phyloP scores from a whole-genome alignment of 1,139 yeast species.

The Debaryomycetaceae sp. region DNA sequence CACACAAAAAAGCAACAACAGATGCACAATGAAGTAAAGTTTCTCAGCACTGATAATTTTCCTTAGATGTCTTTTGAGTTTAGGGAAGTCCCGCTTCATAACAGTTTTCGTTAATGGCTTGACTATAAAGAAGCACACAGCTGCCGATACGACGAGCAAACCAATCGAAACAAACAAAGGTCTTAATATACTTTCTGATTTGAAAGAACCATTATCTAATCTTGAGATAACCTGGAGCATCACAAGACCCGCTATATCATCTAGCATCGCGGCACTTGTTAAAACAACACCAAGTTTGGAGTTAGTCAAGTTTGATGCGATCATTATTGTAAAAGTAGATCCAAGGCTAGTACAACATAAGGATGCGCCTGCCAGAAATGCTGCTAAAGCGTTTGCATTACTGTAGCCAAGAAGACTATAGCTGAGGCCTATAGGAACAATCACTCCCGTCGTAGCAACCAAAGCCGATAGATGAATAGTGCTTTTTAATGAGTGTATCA shows the following conservation, averaged over 20 bases:
- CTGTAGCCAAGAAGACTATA: slow-evolving; percentile 4
- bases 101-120: slow-evolving; percentile 2
- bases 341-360: slow-evolving; percentile 8
- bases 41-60: background rate
- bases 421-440: slow-evolving; percentile 6
- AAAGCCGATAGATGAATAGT: slow-evolving; percentile 3
- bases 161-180: slow-evolving; percentile 6
- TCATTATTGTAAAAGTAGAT: slow-evolving; percentile 6
- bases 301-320: slow-evolving; percentile 2
- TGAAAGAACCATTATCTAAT: slow-evolving; percentile 5
- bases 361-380: slow-evolving; percentile 8
- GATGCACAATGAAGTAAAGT: slow-evolving; percentile 2
- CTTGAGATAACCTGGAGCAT: slow-evolving; percentile 6
- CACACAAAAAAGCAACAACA: slow-evolving; percentile 3
- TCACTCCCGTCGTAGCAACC: slow-evolving; percentile 5
- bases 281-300: slow-evolving; percentile 5
- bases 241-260: slow-evolving; percentile 6
- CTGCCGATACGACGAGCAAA: slow-evolving; percentile 1
- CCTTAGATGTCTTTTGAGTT: background rate
- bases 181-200: slow-evolving; percentile 6
- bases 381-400: slow-evolving; percentile 5
- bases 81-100: background rate
- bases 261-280: slow-evolving; percentile 7
- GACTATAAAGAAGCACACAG: slow-evolving; percentile 2
- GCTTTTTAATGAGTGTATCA: slow-evolving; percentile 3